Percentiles rank a stretch among this genome's conserved stretches.
phyloP scores from a whole-genome alignment of 805 yeast genomes.

The Yarrowia divulgata region DNA sequence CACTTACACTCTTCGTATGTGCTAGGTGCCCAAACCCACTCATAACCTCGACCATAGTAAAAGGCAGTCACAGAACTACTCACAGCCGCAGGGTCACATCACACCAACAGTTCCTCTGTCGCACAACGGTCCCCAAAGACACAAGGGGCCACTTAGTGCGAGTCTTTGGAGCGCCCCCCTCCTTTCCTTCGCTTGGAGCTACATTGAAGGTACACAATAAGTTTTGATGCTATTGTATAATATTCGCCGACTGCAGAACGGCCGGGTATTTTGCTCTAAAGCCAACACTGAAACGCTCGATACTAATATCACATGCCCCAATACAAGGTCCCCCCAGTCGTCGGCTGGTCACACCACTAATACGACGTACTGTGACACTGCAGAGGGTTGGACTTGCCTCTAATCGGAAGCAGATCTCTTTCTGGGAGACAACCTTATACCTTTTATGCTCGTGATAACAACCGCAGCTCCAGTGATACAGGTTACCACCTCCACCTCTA shows the following conservation, averaged over 20 bases:
- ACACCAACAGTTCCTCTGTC: too few relatives aligned
- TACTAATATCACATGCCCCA: too few relatives aligned
- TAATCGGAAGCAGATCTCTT: slow-evolving; percentile 13
- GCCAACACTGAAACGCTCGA: too few relatives aligned
- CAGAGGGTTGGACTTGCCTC: slow-evolving; percentile 3
- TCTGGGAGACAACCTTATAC: neutral
- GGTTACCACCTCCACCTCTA: slow-evolving; percentile 5
- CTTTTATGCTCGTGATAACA: slow-evolving; percentile 22
- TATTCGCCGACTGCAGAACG: neutral
- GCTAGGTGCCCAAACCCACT: too few relatives aligned
- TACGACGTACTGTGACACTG: too few relatives aligned
- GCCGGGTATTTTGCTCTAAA: neutral
- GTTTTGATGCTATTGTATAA: neutral
- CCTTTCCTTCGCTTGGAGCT: neutral
- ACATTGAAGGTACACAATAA: neutral
- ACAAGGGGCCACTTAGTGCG: neutral
- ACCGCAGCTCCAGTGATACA: slow-evolving; percentile 25
- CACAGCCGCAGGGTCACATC: too few relatives aligned
- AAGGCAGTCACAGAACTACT: too few relatives aligned
- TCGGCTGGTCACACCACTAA: too few relatives aligned
- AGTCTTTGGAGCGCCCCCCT: neutral
- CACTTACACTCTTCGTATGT: too few relatives aligned
- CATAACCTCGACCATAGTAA: too few relatives aligned
- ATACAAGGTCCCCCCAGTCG: too few relatives aligned
- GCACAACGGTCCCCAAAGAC: too few relatives aligned